phyloP scores from a whole-genome alignment of 495 filamentous ascomycete genomes.

The Lasiosphaeria miniovina region DNA sequence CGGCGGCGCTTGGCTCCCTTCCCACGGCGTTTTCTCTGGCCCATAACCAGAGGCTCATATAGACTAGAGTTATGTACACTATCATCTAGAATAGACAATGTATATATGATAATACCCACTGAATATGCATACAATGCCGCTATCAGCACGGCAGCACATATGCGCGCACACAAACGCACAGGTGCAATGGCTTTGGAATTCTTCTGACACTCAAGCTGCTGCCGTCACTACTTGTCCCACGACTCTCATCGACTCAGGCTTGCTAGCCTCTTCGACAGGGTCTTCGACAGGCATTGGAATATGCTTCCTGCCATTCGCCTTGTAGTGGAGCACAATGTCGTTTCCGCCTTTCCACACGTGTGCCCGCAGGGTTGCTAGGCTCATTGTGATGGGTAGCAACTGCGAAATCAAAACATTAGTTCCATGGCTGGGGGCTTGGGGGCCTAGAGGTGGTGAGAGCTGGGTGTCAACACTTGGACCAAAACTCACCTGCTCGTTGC shows the following conservation, averaged over 20 bases:
- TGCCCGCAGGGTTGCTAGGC: slow-evolving; percentile 80
- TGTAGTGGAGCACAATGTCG: slow-evolving; percentile 88
- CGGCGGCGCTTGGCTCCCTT: slow-evolving; percentile 1
- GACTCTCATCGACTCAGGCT: background rate
- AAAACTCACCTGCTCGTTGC: slow-evolving; percentile 75
- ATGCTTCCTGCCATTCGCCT: slow-evolving; percentile 75
- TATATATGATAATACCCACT: background rate
- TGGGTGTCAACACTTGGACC: too few relatives aligned
- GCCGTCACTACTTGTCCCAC: slow-evolving; percentile 6
- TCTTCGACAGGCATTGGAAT: slow-evolving; percentile 35
- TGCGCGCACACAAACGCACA: background rate
- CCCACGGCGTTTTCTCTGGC: background rate
- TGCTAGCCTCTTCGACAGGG: slow-evolving; percentile 1
- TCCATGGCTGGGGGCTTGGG: background rate
- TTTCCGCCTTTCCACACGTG: slow-evolving; percentile 90
- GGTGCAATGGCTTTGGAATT: background rate
- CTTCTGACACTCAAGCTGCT: background rate
- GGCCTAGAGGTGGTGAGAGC: too few relatives aligned
- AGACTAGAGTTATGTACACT: background rate
- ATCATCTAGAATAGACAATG: background rate
- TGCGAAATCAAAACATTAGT: slow-evolving; percentile 15
- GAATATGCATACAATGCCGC: background rate
- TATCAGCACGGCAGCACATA: background rate
- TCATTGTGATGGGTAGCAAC: slow-evolving; percentile 68
- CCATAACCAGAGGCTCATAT: background rate